phyloP scores from a whole-genome alignment of 2,329 filamentous ascomycete genomes.

The Herpomyces periplanetae region DNA sequence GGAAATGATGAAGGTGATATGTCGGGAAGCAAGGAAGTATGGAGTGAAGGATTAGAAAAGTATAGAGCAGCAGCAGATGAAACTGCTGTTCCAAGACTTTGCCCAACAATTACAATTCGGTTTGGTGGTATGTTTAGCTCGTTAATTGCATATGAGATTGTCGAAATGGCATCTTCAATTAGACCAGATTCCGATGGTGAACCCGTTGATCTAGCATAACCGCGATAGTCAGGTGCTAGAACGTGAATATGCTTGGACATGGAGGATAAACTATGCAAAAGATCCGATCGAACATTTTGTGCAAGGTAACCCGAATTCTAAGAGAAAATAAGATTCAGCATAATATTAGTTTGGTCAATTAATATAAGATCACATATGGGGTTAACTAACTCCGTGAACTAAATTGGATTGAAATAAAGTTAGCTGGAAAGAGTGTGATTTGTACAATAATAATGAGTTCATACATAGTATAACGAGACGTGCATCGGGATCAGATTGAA shows the following conservation, averaged over 20 bases:
- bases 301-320: too few species aligned
- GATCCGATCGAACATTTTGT: too few species aligned
- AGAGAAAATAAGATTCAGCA: too few species aligned
- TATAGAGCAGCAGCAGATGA: conserved; percentile 30
- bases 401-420: too few species aligned
- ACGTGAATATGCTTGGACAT: conserved; percentile 29
- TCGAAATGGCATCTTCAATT: conserved; percentile 31
- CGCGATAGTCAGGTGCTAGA: conserved; percentile 61
- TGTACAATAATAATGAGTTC: too few species aligned
- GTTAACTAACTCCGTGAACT: too few species aligned
- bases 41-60: conserved; percentile 14
- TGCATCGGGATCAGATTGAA: conserved; percentile 12
- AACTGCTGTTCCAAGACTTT: conserved; percentile 60
- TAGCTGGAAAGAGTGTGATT: too few species aligned
- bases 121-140: conserved; percentile 21
- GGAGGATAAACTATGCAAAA: too few species aligned
- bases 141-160: conserved; percentile 29
- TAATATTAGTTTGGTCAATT: too few species aligned
- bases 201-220: conserved; percentile 48
- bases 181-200: conserved; percentile 38
- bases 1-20: conserved; percentile 4
- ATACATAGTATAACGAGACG: conserved; percentile 16
- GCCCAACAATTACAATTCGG: conserved; percentile 42
- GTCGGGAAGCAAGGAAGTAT: conserved; percentile 1
- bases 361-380: too few species aligned